A percentile compares a stretch with the other conserved stretches of the same genome.
These are phyloP conservation scores for Moricandia moricandioides DNA, from an alignment of 345 rosid genomes.

Conservation along the genomic window DNA sequence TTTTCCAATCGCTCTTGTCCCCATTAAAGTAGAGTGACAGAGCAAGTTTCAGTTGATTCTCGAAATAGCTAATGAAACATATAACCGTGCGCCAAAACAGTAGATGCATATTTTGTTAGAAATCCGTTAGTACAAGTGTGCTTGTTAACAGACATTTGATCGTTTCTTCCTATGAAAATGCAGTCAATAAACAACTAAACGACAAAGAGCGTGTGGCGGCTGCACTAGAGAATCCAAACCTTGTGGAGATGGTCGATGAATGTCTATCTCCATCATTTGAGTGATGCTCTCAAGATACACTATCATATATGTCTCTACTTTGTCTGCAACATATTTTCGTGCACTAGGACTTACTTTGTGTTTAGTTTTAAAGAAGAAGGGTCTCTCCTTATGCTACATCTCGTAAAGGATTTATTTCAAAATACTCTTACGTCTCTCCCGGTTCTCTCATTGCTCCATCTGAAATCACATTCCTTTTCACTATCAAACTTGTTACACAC, in stretches of 20 bases:
- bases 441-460: background rate
- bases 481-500: background rate
- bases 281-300: slow-evolving; percentile 33
- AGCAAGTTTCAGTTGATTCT: background rate
- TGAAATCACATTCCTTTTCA: background rate
- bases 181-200: slow-evolving; percentile 92
- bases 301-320: background rate
- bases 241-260: slow-evolving; percentile 88
- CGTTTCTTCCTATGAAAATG: slow-evolving; percentile 19
- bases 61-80: background rate
- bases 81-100: background rate
- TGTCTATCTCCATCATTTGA: slow-evolving; percentile 67
- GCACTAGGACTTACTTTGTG: background rate
- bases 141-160: background rate
- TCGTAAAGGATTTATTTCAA: background rate
- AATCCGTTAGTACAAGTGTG: background rate
- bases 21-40: background rate
- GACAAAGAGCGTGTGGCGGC: slow-evolving; percentile 96
- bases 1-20: background rate
- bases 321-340: slow-evolving; percentile 5
- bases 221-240: slow-evolving; percentile 90
- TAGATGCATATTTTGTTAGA: background rate
- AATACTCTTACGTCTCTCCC: background rate
- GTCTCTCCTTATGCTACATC: background rate
- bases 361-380: no score